Base-by-base conservation (phyloP, 1,139 yeast genomes). In the Saccharomyces hybrid region DNA sequence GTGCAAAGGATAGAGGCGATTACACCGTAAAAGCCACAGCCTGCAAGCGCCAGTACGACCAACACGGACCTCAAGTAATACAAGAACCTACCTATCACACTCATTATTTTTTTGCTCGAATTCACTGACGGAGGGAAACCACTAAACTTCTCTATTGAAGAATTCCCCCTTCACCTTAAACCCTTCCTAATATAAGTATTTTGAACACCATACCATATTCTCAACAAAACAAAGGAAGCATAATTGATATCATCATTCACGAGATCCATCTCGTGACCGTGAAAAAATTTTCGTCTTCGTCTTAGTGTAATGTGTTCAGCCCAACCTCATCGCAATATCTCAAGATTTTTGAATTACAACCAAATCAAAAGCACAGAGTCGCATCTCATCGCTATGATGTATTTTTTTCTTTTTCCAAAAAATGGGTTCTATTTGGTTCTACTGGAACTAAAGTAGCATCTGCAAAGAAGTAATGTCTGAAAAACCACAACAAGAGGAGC, bases 21-120 rank as follows among this genome's bases (percentile, higher is more conserved):
- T 0, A 88, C 90, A 52, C 97, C 96, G 62, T 85, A 85, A 9
- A 83, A 59, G 1, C 90, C 90, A 70, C 88, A 80, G 0, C 81
- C 73, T n/a, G 79, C 67, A 51, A 86, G 70, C 34, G 83, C 69
- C 1, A 77, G 59, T 2, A 83, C 78, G 49, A 83, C 85, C 5
- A 82, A 69, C 1, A 76, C 63, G 2, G 84, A 78, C 67, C 83
- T 84, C 53, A 75, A 61, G 66, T 78, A 80, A 68, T 81, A 86
- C 63, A 81, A 80, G 52, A 78, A 46, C 32, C 53, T 56, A 51
- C 57, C 48, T 27, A 55, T 34, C 23, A 54, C 28, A 13, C 56
- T 57, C 53, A 56, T 51, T 3, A 46, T 38, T 38, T 38, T 16
- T 38, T 20, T 20, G 25, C 44, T 38, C 26, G 1, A 20, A 3